phyloP scores from a whole-genome alignment of 1,139 yeast genomes.

The Scheffersomyces illinoinensis region DNA sequence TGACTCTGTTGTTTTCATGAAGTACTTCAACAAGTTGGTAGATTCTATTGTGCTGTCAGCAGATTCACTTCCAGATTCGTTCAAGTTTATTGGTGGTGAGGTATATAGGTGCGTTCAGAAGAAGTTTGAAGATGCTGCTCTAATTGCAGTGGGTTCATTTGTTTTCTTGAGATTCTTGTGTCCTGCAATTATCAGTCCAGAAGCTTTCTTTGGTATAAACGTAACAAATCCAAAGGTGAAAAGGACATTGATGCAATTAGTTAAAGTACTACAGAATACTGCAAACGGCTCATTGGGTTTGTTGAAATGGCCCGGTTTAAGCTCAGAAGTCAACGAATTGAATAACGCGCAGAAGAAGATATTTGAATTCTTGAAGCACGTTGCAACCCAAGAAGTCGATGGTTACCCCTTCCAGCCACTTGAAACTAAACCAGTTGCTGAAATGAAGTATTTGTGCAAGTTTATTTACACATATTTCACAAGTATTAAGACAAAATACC shows the following conservation, averaged over 20 bases:
- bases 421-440: conserved; percentile 38
- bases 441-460: conserved; percentile 61
- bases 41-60: conserved; percentile 61
- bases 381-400: conserved; percentile 10
- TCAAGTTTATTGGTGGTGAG: conserved; percentile 72
- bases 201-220: conserved; percentile 54
- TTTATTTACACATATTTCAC: conserved; percentile 64
- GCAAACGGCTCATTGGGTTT: conserved; percentile 74
- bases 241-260: conserved; percentile 76
- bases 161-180: conserved; percentile 82
- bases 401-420: conserved; percentile 32
- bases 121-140: conserved; percentile 68
- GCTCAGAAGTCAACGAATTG: conserved; percentile 42
- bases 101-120: conserved; percentile 63
- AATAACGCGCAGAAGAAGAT: conserved; percentile 46
- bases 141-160: conserved; percentile 84
- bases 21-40: conserved; percentile 59
- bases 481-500: conserved; percentile 47
- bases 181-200: conserved; percentile 92
- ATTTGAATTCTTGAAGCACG: conserved; percentile 40
- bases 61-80: conserved; percentile 65
- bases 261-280: conserved; percentile 82
- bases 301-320: conserved; percentile 61
- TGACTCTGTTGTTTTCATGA: conserved; percentile 55
- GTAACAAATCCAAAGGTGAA: conserved; percentile 54